Conservation (phyloP, 169 alveolate genomes). For the Besnoitia besnoiti region DNA sequence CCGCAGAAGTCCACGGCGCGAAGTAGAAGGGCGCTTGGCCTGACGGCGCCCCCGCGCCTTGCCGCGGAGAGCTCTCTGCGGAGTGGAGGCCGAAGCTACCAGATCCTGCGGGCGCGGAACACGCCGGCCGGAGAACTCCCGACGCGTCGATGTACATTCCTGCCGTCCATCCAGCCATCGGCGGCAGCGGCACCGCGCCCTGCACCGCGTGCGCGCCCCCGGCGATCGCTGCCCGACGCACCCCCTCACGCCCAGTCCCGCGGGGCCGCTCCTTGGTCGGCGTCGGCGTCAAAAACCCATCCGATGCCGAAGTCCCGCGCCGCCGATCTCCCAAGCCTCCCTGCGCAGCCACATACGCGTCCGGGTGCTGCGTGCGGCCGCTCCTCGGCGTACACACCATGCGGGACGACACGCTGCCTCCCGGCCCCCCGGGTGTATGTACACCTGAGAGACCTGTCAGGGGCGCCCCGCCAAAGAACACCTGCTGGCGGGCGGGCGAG, state of each 20-base stretch:
- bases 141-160: neutral
- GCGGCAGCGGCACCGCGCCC: neutral
- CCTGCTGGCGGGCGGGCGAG: too few species aligned
- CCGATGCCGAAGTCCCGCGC: neutral
- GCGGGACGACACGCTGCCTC: neutral
- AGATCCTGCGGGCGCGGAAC: too few species aligned
- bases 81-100: too few species aligned
- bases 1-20: too few species aligned
- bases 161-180: too few species aligned
- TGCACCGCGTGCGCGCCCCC: neutral
- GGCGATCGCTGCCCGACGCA: neutral
- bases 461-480: too few species aligned
- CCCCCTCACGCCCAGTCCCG: neutral
- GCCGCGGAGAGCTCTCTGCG: too few species aligned
- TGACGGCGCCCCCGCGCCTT: too few species aligned
- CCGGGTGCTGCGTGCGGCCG: neutral
- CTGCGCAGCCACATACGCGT: too few species aligned
- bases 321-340: too few species aligned
- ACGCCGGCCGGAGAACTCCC: neutral
- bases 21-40: too few species aligned
- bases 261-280: neutral
- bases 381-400: neutral
- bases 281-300: neutral
- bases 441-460: neutral
- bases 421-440: neutral